Base-by-base conservation (phyloP, 768 basidiomycete species). In the Lepiota brunneoincarnata region DNA sequence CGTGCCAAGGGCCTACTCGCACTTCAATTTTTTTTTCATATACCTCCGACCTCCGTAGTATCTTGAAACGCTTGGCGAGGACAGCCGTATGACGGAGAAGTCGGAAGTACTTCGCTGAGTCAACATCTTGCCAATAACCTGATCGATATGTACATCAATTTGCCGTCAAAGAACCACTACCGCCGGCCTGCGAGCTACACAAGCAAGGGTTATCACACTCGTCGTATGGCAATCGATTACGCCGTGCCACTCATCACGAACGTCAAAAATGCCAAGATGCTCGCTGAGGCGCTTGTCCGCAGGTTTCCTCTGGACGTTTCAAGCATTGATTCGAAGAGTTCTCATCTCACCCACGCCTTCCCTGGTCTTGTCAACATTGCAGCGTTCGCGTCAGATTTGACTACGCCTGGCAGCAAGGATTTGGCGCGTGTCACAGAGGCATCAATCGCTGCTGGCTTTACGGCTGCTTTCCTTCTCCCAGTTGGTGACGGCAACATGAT, bases 71-170 rank as follows among this genome's bases (percentile, higher is more conserved):
- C 78, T 98, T 31, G 84, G 82, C 3, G 91, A 90, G 51, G 83
- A 80, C 53, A 86, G 83, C 64, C 74, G 75, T 36, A 85, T 85
- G 68, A 72, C 86, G 59, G 91, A 95, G 69, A 99, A 99, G 70
- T 91, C 93, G 2, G 97, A 98, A 68, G n/a, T 99, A 98, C 69
- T 98, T n/a, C 97, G 0, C 77, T 99, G 54, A 94, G 92, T 3
- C 93, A 97, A 69, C 97, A 99, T 75, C 75, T 99, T 57, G 92
- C 91, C 31, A 96, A 96, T 71, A 94, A 95, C 70, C 75, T 97
- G 62, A 99, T 99, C 67, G 97, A 99, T 72, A 91, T 98, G 85
- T 99, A 98, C 70, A 96, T 99, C 83, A 99, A 99, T 71, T 76
- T 99, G 61, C 97, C 97, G 2, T 98, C 96, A 37, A 97, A 93